Conservation (phyloP, 139 green algal species). For the Marvania coccoides region DNA sequence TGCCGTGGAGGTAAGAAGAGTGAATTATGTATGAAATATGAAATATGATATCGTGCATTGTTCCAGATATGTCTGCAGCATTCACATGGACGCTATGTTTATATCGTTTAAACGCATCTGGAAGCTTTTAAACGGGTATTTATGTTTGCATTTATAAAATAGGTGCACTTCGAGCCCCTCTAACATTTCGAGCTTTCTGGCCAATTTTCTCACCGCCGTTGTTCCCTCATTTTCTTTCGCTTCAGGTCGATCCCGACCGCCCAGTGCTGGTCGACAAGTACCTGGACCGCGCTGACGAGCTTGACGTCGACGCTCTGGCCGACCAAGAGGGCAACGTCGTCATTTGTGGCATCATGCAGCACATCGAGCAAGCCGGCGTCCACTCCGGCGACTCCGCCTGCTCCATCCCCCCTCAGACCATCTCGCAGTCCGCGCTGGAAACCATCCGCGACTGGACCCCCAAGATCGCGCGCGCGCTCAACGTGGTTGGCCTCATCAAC, state of each 20-base stretch:
- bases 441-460: slow-evolving; percentile 83
- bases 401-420: slow-evolving; percentile 87
- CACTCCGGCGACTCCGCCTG: slow-evolving; percentile 97
- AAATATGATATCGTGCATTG: too few species aligned
- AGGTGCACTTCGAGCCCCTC: too few species aligned
- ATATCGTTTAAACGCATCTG: too few species aligned
- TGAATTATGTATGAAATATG: too few species aligned
- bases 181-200: too few species aligned
- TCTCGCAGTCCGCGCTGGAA: slow-evolving; percentile 55
- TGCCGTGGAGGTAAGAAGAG: slow-evolving; percentile 24
- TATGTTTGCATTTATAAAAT: too few species aligned
- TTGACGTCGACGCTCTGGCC: slow-evolving; percentile 94
- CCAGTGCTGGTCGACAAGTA: slow-evolving; percentile 98
- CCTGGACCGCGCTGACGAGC: slow-evolving; percentile 82
- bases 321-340: slow-evolving; percentile 85
- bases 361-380: slow-evolving; percentile 97
- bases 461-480: slow-evolving; percentile 77
- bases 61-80: too few species aligned
- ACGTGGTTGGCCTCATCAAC: slow-evolving; percentile 97
- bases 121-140: too few species aligned
- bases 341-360: slow-evolving; percentile 99
- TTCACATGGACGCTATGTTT: too few species aligned
- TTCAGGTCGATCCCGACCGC: slow-evolving; percentile 83
- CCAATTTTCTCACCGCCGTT: too few species aligned
- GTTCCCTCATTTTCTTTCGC: slow-evolving; percentile 14